A percentile compares a stretch with the other conserved stretches of the same genome.
Evolutionary conservation across 345 rosid species (phyloP).

Genomic region (Populus deltoides): DNA sequence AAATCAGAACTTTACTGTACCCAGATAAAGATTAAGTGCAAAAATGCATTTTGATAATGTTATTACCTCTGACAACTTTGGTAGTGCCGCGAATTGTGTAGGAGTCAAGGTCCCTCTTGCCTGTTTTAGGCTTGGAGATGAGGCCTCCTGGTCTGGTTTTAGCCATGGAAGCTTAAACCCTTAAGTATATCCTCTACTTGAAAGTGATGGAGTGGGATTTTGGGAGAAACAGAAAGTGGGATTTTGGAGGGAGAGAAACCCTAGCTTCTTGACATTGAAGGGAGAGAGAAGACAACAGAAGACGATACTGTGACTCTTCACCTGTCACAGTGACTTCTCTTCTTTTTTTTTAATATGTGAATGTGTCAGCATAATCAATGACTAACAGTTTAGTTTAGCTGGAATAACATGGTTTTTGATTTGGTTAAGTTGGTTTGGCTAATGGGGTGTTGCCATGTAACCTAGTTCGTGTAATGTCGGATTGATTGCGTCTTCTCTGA

Average conservation of each 20-base stretch:
- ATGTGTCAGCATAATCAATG: neutral
- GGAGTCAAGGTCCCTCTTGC: constrained; percentile 54
- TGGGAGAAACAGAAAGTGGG: neutral
- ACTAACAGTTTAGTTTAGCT: neutral
- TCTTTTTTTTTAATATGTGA: neutral
- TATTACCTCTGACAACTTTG: constrained; percentile 59
- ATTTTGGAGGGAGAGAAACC: constrained; percentile 15
- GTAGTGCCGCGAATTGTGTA: constrained; percentile 64
- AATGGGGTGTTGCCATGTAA: neutral
- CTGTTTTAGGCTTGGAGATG: constrained; percentile 40
- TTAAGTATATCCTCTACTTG: neutral
- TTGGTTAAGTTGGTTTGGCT: neutral
- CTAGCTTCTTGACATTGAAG: constrained; percentile 15
- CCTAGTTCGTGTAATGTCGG: neutral
- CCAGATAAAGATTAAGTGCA: neutral
- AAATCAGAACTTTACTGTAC: neutral
- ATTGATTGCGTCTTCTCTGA: neutral
- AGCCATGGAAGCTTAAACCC: constrained; percentile 52
- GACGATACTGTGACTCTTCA: constrained; percentile 8
- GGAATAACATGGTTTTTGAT: neutral
- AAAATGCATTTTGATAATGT: neutral
- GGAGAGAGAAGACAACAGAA: neutral
- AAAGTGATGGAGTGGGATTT: neutral
- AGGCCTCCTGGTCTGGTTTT: constrained; percentile 74
- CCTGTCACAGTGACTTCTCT: constrained; percentile 2